Evolutionary conservation across 2,329 filamentous ascomycete genomes (phyloP).

Genomic region (Pestalotiopsis sp.): DNA sequence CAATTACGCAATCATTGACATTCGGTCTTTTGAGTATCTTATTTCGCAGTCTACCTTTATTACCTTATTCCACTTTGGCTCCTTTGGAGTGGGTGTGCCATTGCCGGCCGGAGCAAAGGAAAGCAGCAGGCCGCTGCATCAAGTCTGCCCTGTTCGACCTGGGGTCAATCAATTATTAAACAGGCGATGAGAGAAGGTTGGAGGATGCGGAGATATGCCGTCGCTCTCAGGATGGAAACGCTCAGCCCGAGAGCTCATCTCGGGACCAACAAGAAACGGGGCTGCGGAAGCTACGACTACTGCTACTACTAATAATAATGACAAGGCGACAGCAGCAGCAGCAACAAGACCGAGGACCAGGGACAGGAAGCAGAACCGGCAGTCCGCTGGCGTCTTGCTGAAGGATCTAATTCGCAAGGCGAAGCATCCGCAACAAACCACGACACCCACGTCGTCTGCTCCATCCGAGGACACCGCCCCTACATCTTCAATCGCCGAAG

Average conservation of each 20-base stretch:
- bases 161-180: not conserved
- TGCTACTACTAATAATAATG: not conserved
- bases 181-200: not conserved
- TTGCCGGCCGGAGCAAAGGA: not conserved
- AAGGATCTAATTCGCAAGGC: constrained; percentile 27
- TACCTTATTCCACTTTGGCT: not conserved
- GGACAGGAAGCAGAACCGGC: constrained; percentile 7
- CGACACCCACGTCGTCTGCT: not conserved
- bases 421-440: constrained; percentile 18
- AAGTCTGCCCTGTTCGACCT: not conserved
- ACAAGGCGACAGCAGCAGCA: constrained; percentile 9
- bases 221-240: constrained; percentile 27
- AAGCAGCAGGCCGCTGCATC: not conserved
- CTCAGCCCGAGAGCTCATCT: constrained; percentile 25
- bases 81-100: not conserved
- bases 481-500: constrained; percentile 10
- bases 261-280: constrained; percentile 18
- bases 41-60: not conserved
- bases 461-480: not conserved
- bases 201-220: constrained; percentile 23
- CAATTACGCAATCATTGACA: not conserved
- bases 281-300: not conserved
- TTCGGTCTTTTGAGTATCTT: not conserved
- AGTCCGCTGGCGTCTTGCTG: constrained; percentile 22
- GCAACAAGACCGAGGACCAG: constrained; percentile 11